phyloP scores from a whole-genome alignment of 2,329 filamentous ascomycete species.

The Fusarium gaditjirri region DNA sequence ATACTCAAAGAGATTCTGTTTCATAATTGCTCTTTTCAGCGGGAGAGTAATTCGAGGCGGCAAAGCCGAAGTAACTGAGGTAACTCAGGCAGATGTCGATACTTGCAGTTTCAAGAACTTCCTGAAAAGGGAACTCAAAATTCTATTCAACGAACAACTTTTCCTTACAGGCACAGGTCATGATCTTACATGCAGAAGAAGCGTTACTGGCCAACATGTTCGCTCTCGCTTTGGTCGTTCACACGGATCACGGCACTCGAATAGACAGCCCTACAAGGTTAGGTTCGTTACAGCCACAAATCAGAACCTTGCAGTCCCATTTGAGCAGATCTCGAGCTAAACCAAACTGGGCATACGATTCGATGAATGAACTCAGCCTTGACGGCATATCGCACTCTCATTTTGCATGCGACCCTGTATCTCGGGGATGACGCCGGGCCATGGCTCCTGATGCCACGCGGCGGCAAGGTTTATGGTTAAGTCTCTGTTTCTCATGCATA shows the following conservation, averaged over 20 bases:
- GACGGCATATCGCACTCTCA: not conserved
- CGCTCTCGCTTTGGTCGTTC: constrained; percentile 1
- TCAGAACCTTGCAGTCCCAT: not conserved
- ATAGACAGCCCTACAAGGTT: constrained; percentile 31
- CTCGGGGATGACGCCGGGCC: not conserved
- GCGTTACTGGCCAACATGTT: not conserved
- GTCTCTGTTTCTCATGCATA: not conserved
- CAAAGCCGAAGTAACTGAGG: not conserved
- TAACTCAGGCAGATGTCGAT: not conserved
- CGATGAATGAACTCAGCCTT: constrained; percentile 12
- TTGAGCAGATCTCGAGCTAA: constrained; percentile 19
- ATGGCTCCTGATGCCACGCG: not conserved
- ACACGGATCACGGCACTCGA: constrained; percentile 20
- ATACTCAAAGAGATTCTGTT: not conserved
- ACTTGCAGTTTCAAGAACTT: not conserved
- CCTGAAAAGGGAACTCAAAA: not conserved
- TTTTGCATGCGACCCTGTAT: not conserved
- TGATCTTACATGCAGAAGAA: not conserved
- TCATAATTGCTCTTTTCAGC: not conserved
- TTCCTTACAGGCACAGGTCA: not conserved
- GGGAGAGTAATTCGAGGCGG: not conserved
- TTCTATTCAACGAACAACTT: not conserved
- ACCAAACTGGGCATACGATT: constrained; percentile 20
- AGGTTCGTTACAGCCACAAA: constrained; percentile 17
- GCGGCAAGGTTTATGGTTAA: not conserved